Conservation (phyloP, 345 rosid species). For the Citrus sp. region DNA sequence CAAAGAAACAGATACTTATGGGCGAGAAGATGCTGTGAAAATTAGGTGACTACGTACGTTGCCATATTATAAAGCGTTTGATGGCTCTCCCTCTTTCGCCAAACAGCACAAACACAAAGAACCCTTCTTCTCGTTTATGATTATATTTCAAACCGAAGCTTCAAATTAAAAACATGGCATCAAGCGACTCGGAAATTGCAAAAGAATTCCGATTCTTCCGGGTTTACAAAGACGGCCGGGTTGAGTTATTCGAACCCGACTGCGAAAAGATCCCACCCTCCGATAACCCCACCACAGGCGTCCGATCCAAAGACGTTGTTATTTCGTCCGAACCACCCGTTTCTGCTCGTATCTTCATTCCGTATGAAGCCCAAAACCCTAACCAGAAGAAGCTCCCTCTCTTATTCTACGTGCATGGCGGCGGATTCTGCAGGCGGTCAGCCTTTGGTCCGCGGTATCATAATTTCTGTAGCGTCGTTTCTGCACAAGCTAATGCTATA, state of each 20-base stretch:
- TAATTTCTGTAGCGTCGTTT: conserved; percentile 19
- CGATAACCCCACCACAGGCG: conserved; percentile 18
- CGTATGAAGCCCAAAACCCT: conserved; percentile 12
- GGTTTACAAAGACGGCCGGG: conserved; percentile 25
- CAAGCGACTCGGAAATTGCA: conserved; percentile 5
- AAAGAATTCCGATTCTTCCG: conserved; percentile 22
- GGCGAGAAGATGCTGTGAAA: too few species aligned
- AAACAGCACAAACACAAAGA: too few species aligned
- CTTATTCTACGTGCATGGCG: conserved; percentile 43
- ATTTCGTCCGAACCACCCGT: conserved; percentile 22
- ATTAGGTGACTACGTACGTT: too few species aligned
- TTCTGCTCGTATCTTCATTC: conserved; percentile 41
- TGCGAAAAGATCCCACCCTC: neutral
- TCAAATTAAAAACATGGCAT: neutral
- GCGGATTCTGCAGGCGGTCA: conserved; percentile 33
- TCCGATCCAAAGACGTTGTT: conserved; percentile 28
- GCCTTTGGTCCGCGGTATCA: conserved; percentile 29
- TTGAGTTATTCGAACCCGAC: neutral
- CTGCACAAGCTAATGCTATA: conserved; percentile 25
- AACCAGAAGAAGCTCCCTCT: conserved; percentile 26
- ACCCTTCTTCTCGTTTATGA: too few species aligned
- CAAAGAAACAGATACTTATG: too few species aligned
- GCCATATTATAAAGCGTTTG: too few species aligned
- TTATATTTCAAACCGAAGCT: too few species aligned
- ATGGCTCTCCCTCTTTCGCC: too few species aligned